Evolutionary conservation across 345 rosid species (phyloP), one percentile per base, ranked within the genome.

Genomic region (Gossypium herbaceum): DNA sequence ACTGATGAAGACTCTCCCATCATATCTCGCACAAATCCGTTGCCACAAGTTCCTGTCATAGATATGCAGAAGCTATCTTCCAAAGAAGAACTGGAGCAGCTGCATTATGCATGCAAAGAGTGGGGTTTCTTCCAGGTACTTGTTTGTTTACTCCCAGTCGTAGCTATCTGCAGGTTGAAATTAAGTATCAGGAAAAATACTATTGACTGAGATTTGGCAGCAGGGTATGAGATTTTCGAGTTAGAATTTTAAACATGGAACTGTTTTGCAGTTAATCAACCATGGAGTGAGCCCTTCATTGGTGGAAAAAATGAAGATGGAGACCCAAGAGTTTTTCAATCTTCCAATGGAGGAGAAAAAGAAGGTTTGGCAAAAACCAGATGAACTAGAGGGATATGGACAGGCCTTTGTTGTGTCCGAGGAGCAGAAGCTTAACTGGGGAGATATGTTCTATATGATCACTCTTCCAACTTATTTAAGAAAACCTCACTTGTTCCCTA

Each of bases 401-500:
- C 39, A 59, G 15, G 64, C 64, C 29, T 58, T 58, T 24, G 63
- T 12, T 15, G 7, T 75, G 20, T 84, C 83, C 0, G 83, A 79
- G 27, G 83, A 84, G 51, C 87, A 81, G 76, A 81, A 79, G 74
- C 87, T 81, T 9, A 82, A 84, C 9, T 84, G 83, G 85, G 81
- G 78, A 61, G 87, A 84, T 51, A 55, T 84, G 74, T 81, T 81
- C 59, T 79, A 29, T 68, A 71, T 84, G 76, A 73, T 76, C 10
- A 77, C 81, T 12, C 51, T 76, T 56, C 85, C 87, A 17, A 54
- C 58, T 48, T 68, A 4, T 69, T 76, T 77, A 2, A 81, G 87
- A 60, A 78, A 78, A 51, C 75, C 81, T 61, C 75, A 78, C 56
- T 72, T 84, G 60, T 82, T 84, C 76, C 80, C 80, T 65, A 74